Evolutionary conservation across 2,329 filamentous ascomycete species (phyloP).

Genomic region (Proliferodiscus dingleyae): DNA sequence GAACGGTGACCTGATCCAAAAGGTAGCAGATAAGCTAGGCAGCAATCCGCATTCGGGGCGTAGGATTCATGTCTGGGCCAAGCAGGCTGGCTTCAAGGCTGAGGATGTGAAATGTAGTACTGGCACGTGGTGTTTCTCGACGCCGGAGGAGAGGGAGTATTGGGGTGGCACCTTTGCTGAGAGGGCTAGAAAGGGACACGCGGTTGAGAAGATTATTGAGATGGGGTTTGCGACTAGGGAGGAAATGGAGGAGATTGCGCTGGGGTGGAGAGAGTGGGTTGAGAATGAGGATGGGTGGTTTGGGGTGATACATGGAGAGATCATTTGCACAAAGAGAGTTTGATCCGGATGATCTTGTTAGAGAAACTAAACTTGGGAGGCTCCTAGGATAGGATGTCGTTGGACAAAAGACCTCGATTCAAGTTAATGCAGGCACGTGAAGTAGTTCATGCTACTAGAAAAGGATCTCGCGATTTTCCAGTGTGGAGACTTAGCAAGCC

Average conservation of each 20-base stretch:
- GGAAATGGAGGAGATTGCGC: conserved; percentile 29
- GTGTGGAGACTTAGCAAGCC: too few species aligned
- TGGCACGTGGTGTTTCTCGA: neutral
- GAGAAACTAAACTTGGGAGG: too few species aligned
- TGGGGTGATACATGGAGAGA: conserved; percentile 10
- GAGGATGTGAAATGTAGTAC: neutral
- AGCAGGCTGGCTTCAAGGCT: conserved; percentile 6
- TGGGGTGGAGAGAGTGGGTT: conserved; percentile 32
- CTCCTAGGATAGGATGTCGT: too few species aligned
- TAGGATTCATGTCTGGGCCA: conserved; percentile 7
- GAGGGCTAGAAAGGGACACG: conserved; percentile 27
- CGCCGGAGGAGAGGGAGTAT: conserved; percentile 5
- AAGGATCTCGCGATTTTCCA: too few species aligned
- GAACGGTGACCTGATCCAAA: neutral
- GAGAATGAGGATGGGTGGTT: conserved; percentile 34
- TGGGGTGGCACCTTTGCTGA: conserved; percentile 21
- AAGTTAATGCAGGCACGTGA: too few species aligned
- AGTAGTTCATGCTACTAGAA: too few species aligned
- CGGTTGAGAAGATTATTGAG: conserved; percentile 15
- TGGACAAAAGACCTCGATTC: too few species aligned
- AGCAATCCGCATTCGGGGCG: conserved; percentile 7
- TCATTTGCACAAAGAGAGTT: neutral
- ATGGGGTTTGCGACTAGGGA: conserved; percentile 12
- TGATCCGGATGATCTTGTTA: too few species aligned
- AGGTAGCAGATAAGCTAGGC: neutral